phyloP scores from a whole-genome alignment of 192 early-diverging fungal species.

The Gaertneriomyces sp. region DNA sequence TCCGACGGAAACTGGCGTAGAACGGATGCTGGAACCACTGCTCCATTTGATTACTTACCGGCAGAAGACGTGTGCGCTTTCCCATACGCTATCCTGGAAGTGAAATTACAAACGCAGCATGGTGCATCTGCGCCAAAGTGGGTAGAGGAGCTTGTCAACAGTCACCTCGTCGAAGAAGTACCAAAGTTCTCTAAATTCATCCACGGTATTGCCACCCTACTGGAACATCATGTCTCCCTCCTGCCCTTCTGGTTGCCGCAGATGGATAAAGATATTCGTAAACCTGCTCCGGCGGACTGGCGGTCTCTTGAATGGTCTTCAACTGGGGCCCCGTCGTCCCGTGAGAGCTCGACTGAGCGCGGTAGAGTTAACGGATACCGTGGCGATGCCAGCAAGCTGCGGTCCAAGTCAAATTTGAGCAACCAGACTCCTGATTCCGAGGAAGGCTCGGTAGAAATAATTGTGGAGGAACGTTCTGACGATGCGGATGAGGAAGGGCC shows the following conservation, averaged over 20 bases:
- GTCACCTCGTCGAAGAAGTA: conserved; percentile 86
- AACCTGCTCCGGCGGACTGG: conserved; percentile 49
- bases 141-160: conserved; percentile 87
- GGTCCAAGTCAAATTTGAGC: background rate
- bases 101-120: conserved; percentile 92
- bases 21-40: conserved; percentile 72
- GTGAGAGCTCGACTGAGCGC: conserved; percentile 18
- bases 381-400: background rate
- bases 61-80: conserved; percentile 79
- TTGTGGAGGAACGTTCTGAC: conserved; percentile 18
- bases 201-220: conserved; percentile 84
- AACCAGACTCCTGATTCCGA: conserved; percentile 5
- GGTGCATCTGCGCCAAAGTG: conserved; percentile 90
- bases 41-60: conserved; percentile 76
- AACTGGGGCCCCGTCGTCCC: conserved; percentile 8
- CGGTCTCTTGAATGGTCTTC: conserved; percentile 28
- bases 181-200: conserved; percentile 98
- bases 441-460: conserved; percentile 21
- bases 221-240: conserved; percentile 66
- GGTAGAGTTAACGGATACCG: conserved; percentile 1
- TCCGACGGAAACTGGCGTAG: conserved; percentile 89
- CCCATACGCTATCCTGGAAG: conserved; percentile 95
- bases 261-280: conserved; percentile 92
- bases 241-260: conserved; percentile 95
- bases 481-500: conserved; percentile 20